These are phyloP conservation scores for Xylaria venustula DNA, from an alignment of 495 filamentous ascomycete genomes.

Conservation along the genomic window DNA sequence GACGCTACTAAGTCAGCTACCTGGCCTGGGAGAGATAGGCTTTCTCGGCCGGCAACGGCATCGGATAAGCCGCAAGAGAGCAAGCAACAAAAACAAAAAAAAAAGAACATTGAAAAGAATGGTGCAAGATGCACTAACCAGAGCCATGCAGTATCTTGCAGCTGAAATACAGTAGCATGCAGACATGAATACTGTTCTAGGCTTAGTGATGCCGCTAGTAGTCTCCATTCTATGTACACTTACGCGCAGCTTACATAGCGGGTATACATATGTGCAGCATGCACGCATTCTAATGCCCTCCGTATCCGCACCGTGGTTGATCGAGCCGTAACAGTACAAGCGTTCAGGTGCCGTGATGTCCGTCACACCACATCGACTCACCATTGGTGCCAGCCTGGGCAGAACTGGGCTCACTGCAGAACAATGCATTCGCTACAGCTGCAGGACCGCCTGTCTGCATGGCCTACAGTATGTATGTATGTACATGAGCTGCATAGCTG, in stretches of 20 bases:
- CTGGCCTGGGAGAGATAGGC: no score
- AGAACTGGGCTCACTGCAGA: background rate
- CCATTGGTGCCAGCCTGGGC: constrained; percentile 11
- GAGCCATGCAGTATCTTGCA: background rate
- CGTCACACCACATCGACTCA: constrained; percentile 10
- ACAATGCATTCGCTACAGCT: background rate
- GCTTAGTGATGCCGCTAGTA: no score
- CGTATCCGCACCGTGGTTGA: no score
- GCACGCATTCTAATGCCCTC: no score
- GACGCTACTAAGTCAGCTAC: no score
- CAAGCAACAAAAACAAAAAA: no score
- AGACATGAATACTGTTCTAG: background rate
- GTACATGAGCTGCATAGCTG: background rate
- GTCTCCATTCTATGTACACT: no score
- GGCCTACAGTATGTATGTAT: background rate
- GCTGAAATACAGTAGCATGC: background rate
- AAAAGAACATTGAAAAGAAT: background rate
- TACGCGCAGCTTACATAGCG: background rate
- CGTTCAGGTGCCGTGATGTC: background rate
- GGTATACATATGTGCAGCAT: background rate
- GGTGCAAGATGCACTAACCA: constrained; percentile 1
- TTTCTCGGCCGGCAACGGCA: no score
- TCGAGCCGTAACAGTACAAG: background rate
- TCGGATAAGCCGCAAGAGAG: no score
- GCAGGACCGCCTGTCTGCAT: background rate